Conservation (phyloP, 257 asterid species). For the Parsonsia alboflavescens region DNA sequence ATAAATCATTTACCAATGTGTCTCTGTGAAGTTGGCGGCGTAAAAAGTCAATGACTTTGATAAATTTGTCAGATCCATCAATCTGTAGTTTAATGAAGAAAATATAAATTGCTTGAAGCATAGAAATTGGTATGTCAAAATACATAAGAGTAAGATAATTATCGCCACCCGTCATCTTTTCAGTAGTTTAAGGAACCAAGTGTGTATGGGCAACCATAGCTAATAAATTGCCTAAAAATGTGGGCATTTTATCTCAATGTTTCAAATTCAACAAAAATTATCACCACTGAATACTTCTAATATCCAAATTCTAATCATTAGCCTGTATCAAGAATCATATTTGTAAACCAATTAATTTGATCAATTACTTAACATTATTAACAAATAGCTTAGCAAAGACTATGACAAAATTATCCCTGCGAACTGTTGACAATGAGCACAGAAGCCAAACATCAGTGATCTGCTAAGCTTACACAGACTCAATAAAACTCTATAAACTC, state of each 20-base stretch:
- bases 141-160: neutral
- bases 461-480: too few relatives aligned
- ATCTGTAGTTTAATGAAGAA: conserved; percentile 40
- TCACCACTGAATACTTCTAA: neutral
- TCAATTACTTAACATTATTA: neutral
- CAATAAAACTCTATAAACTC: too few relatives aligned
- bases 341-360: neutral
- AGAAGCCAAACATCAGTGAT: neutral
- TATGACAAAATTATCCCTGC: neutral
- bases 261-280: neutral
- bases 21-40: conserved; percentile 96
- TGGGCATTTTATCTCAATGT: neutral
- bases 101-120: neutral
- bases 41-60: conserved; percentile 81
- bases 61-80: conserved; percentile 84
- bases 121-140: neutral
- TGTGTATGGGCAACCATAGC: neutral
- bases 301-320: neutral
- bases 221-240: neutral
- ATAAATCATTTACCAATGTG: conserved; percentile 49
- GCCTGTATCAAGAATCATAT: neutral
- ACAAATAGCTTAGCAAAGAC: neutral
- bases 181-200: neutral
- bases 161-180: too few relatives aligned
- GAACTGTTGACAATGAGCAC: neutral